Percentiles rank a stretch among this genome's conserved stretches.
Conservation (phyloP, 2,329 filamentous ascomycete genomes). For the Paecilomyces formosus region DNA sequence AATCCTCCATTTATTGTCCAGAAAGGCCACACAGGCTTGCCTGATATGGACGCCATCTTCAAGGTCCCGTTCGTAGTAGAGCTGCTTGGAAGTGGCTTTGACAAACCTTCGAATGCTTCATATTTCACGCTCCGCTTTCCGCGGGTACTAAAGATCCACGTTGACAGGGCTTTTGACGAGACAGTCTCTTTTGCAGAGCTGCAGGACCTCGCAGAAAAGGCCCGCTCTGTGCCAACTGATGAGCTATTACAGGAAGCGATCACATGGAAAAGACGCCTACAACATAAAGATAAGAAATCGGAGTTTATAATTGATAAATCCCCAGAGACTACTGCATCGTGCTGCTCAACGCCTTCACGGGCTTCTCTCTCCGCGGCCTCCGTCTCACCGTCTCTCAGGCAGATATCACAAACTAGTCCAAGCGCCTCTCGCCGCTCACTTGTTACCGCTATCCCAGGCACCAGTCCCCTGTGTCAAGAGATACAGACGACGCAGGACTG, state of each 20-base stretch:
- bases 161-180: slow-evolving; percentile 64
- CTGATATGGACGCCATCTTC: slow-evolving; percentile 48
- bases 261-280: slow-evolving; percentile 55
- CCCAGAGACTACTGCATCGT: slow-evolving; percentile 14
- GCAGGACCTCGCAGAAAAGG: slow-evolving; percentile 56
- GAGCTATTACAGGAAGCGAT: slow-evolving; percentile 55
- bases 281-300: slow-evolving; percentile 39
- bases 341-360: slow-evolving; percentile 10
- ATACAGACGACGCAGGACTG: neutral
- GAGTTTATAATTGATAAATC: slow-evolving; percentile 19
- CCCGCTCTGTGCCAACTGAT: slow-evolving; percentile 42
- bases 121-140: slow-evolving; percentile 75
- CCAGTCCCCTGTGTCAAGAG: neutral
- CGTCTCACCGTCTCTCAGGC: neutral
- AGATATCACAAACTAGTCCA: neutral
- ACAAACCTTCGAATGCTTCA: slow-evolving; percentile 59
- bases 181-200: slow-evolving; percentile 63
- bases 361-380: neutral
- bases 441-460: neutral
- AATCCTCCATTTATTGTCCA: slow-evolving; percentile 37
- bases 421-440: neutral
- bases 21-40: slow-evolving; percentile 33
- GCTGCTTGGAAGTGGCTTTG: slow-evolving; percentile 71
- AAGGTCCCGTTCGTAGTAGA: slow-evolving; percentile 69
- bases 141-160: slow-evolving; percentile 66